Conservation (phyloP, 768 basidiomycete species). For the Vishniacozyma victoriae region DNA sequence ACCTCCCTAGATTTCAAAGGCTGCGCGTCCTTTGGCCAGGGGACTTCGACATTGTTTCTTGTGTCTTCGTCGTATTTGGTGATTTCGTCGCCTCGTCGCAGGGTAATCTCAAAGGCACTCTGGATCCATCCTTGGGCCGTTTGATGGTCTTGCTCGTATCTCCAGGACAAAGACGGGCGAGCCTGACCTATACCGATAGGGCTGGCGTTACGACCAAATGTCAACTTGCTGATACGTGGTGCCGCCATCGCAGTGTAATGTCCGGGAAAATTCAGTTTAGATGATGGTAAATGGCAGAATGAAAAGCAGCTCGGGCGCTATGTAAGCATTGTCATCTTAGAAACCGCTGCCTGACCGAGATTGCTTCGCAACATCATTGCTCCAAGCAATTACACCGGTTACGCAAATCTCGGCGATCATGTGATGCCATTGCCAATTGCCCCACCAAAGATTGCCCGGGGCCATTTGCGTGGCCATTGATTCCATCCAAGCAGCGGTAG, state of each 20-base stretch:
- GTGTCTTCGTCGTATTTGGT: constrained; percentile 6
- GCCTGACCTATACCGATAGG: constrained; percentile 10
- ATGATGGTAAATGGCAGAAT: too few relatives aligned
- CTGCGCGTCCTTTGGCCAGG: constrained; percentile 15
- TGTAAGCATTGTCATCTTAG: too few relatives aligned
- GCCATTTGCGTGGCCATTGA: too few relatives aligned
- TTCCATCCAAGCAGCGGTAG: too few relatives aligned
- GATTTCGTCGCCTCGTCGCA: constrained; percentile 1
- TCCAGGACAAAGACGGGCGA: constrained; percentile 25
- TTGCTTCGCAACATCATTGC: too few relatives aligned
- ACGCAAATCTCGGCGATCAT: too few relatives aligned
- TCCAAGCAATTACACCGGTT: too few relatives aligned
- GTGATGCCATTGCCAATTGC: too few relatives aligned
- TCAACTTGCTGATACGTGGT: constrained; percentile 2
- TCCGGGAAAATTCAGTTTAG: too few relatives aligned
- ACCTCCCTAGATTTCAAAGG: constrained; percentile 20
- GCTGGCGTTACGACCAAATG: constrained; percentile 6
- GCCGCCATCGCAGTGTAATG: background rate
- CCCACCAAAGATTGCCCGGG: too few relatives aligned
- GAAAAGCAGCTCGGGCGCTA: too few relatives aligned
- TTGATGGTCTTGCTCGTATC: constrained; percentile 10
- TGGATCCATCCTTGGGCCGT: constrained; percentile 20
- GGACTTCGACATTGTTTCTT: constrained; percentile 11
- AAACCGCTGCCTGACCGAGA: too few relatives aligned
- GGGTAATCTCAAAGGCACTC: constrained; percentile 17